Percentiles rank a stretch among this genome's conserved stretches.
Conservation (phyloP, 2,329 filamentous ascomycete genomes). For the Cercospora sp. region DNA sequence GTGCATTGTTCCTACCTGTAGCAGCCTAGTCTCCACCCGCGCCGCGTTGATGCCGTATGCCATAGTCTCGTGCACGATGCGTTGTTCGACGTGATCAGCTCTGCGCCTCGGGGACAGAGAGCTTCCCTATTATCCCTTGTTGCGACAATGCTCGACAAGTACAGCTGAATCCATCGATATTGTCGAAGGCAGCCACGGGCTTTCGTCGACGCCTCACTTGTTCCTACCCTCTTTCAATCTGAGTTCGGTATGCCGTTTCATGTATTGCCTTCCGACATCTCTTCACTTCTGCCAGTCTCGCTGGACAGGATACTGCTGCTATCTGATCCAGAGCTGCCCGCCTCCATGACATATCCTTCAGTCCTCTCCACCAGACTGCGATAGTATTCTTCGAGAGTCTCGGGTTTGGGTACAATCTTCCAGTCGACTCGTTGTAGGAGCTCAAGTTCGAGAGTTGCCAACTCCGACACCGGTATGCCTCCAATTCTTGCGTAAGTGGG, state of each 20-base stretch:
- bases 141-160: neutral
- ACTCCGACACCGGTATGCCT: constrained; percentile 83
- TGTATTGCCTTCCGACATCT: constrained; percentile 17
- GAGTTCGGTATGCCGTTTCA: constrained; percentile 6
- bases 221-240: neutral
- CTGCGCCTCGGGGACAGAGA: neutral
- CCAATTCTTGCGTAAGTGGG: constrained; percentile 93
- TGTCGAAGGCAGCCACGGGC: neutral
- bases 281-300: constrained; percentile 13
- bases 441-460: constrained; percentile 89
- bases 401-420: constrained; percentile 94
- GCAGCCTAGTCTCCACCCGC: neutral
- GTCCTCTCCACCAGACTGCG: constrained; percentile 74
- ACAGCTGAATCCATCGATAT: neutral
- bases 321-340: constrained; percentile 21
- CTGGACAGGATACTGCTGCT: constrained; percentile 24
- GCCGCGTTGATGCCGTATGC: neutral
- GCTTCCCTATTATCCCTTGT: neutral
- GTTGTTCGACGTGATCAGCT: neutral
- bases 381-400: constrained; percentile 92
- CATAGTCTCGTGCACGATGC: neutral
- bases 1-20: neutral
- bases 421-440: constrained; percentile 91
- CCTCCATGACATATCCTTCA: constrained; percentile 58
- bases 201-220: neutral